Base-by-base conservation (phyloP, 768 basidiomycete genomes). In the Kwoniella dejecticola region DNA sequence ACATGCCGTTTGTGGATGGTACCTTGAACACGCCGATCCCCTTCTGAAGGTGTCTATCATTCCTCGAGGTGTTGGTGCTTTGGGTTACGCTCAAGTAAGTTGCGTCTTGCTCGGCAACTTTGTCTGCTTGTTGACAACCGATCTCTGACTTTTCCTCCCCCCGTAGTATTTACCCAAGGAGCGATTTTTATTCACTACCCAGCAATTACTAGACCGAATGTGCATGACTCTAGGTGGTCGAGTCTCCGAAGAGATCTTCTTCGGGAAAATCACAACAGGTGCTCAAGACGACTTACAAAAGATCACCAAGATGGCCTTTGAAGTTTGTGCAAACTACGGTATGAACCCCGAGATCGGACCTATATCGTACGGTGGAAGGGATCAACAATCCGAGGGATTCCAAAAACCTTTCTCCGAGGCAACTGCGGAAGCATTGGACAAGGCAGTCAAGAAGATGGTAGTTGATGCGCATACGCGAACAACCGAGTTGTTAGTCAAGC, bases 151-250 rank as follows among this genome's bases (percentile, higher is more conserved):
- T 19, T 19, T 27, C 33, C 40, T 42, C 41, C 26, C 26, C 2
- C 10, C 17, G 19, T 52, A 72, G 88, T 97, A 98, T 79, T 84
- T 97, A 4, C 94, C 93, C 55, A 89, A 92, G 33, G 95, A 99
- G 71, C 89, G 91, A 45, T 98, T 95, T 82, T 86, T 99, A 21
- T 86, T 95, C 63, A 91, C 94, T 6, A 93, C 91, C 0, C 91
- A 93, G 46, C 94, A 98, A 79, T 89, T 99, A 84, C 76, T 85
- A 27, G 95, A 99, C 78, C 85, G 92, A 56, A 98, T 99, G 82
- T 94, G 92, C 79, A 97, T 98, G 91, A 98, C 96, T 0, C 84
- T 99, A 23, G 96, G 96, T 59, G 96, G 96, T 11, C 89, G 96
- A 53, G 95, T 98, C 7, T 89, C 94, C 0, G 96, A 99, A 80